phyloP scores from a whole-genome alignment of 441 rosid genomes.

The Jatropha multifida region DNA sequence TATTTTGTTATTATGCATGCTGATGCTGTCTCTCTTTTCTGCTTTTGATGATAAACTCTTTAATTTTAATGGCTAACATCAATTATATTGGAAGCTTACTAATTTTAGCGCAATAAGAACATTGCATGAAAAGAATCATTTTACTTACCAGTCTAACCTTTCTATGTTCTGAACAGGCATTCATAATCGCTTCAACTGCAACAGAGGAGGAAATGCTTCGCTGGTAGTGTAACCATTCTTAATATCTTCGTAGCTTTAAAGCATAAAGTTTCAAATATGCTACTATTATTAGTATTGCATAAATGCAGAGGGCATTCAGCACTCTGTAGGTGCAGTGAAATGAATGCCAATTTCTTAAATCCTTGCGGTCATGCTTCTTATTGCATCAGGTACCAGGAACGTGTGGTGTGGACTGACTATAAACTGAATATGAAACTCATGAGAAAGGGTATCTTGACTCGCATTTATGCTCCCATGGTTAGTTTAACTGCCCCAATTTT shows the following conservation, averaged over 20 bases:
- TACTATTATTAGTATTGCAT: no score
- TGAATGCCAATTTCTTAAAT: neutral
- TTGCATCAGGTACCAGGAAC: constrained; percentile 68
- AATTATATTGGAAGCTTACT: no score
- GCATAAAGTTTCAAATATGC: no score
- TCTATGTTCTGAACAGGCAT: constrained; percentile 57
- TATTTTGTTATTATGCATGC: no score
- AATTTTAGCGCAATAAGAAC: neutral
- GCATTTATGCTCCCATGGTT: constrained; percentile 84
- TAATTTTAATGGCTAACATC: no score
- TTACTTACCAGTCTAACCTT: constrained; percentile 19
- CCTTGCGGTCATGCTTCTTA: neutral
- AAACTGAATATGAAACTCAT: constrained; percentile 57
- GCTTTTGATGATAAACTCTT: neutral
- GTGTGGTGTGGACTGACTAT: constrained; percentile 72
- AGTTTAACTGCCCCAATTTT: constrained; percentile 21
- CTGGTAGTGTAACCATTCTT: constrained; percentile 46
- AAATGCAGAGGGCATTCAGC: neutral
- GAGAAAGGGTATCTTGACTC: constrained; percentile 74
- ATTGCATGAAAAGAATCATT: constrained; percentile 19
- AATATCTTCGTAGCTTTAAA: no score
- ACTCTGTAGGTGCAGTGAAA: neutral
- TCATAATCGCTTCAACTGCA: constrained; percentile 91
- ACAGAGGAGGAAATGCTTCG: constrained; percentile 87
- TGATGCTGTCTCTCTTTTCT: neutral